phyloP scores from a whole-genome alignment of 441 rosid genomes.

The Theobroma grandiflorum region DNA sequence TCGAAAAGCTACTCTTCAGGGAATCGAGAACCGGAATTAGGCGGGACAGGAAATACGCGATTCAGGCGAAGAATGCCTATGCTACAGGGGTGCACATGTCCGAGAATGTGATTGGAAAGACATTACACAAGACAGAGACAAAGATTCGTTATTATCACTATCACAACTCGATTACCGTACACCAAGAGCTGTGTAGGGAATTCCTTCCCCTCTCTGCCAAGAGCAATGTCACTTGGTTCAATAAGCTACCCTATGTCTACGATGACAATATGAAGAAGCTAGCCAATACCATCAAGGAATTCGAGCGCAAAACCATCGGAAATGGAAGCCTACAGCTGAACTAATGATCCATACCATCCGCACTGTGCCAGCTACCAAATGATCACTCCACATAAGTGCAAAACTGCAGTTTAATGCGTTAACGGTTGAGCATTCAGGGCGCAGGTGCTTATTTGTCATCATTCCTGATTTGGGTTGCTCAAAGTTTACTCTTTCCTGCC shows the following conservation, averaged over 20 bases:
- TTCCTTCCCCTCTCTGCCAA: conserved; percentile 57
- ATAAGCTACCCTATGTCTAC: conserved; percentile 68
- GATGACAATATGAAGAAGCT: conserved; percentile 80
- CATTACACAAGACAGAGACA: conserved; percentile 75
- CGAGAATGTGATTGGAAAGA: conserved; percentile 70
- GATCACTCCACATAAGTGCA: background rate
- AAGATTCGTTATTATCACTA: conserved; percentile 82
- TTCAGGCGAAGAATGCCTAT: conserved; percentile 79
- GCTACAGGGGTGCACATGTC: conserved; percentile 95
- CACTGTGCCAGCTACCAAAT: background rate
- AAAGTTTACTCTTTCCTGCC: conserved; percentile 27
- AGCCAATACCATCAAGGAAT: conserved; percentile 55
- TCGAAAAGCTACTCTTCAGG: conserved; percentile 78
- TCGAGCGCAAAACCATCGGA: conserved; percentile 62
- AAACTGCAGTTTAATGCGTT: background rate
- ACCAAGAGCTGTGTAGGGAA: conserved; percentile 68
- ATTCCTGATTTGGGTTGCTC: conserved; percentile 25
- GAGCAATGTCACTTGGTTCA: conserved; percentile 53
- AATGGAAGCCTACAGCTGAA: conserved; percentile 16
- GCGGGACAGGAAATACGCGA: conserved; percentile 83
- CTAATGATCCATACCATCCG: conserved; percentile 16
- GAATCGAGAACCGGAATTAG: conserved; percentile 69
- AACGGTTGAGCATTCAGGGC: conserved; percentile 8
- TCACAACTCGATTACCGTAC: conserved; percentile 67
- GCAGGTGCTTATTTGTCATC: conserved; percentile 12